phyloP scores from a whole-genome alignment of 805 yeast species.

The Saturnispora mendoncae region DNA sequence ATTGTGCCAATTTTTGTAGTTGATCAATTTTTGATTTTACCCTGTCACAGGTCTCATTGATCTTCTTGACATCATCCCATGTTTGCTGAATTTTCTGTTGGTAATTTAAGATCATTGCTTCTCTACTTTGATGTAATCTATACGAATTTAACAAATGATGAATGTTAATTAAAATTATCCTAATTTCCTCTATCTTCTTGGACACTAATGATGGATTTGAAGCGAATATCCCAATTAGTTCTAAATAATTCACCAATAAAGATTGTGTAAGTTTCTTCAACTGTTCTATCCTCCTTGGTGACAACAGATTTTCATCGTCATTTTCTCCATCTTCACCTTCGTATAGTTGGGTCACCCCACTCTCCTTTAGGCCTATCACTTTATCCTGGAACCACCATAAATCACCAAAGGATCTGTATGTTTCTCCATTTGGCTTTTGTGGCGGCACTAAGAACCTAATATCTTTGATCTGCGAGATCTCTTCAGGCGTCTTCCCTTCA shows the following conservation, averaged over 20 bases:
- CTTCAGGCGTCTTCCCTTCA: slow-evolving; percentile 19
- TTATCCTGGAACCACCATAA: slow-evolving; percentile 78
- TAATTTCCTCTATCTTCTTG: slow-evolving; percentile 65
- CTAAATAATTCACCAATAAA: slow-evolving; percentile 68
- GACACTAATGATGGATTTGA: slow-evolving; percentile 57
- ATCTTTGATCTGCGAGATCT: slow-evolving; percentile 26
- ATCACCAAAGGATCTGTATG: slow-evolving; percentile 83
- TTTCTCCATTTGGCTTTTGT: slow-evolving; percentile 45
- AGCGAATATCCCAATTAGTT: slow-evolving; percentile 68
- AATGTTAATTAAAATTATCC: slow-evolving; percentile 74
- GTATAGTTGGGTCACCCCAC: slow-evolving; percentile 74
- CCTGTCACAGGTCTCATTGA: slow-evolving; percentile 33
- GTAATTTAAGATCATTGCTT: slow-evolving; percentile 70
- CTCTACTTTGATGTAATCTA: slow-evolving; percentile 92
- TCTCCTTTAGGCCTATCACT: slow-evolving; percentile 63
- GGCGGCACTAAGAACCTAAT: slow-evolving; percentile 61
- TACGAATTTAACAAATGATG: slow-evolving; percentile 89
- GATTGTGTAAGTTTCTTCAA: slow-evolving; percentile 75
- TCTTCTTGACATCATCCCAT: slow-evolving; percentile 31
- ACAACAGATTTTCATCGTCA: slow-evolving; percentile 26
- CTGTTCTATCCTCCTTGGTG: slow-evolving; percentile 56
- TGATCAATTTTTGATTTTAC: slow-evolving; percentile 32
- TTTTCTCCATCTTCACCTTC: slow-evolving; percentile 17
- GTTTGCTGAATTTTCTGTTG: slow-evolving; percentile 47
- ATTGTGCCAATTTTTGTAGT: slow-evolving; percentile 11